Evolutionary conservation across 352 stramenopile species (phyloP).

Genomic region (Thalassiosira livingstoniorum): DNA sequence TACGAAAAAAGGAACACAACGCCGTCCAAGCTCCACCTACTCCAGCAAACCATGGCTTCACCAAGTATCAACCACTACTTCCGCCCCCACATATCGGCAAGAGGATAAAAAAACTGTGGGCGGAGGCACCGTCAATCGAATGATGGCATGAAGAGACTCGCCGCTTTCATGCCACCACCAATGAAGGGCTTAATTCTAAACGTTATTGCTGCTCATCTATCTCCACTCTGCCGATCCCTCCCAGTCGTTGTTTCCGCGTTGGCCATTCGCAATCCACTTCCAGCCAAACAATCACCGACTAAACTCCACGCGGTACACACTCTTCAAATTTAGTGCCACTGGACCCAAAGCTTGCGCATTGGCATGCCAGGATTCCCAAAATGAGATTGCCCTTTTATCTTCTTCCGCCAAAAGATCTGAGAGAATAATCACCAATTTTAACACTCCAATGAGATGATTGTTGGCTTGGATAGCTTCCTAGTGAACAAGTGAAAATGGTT

Average conservation of each 20-base stretch:
- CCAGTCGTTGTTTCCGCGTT: constrained; percentile 68
- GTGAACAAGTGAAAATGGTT: constrained; percentile 81
- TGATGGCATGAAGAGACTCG: too few relatives aligned
- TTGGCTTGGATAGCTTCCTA: constrained; percentile 51
- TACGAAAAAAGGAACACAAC: too few relatives aligned
- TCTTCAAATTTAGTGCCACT: constrained; percentile 73
- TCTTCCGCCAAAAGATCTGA: constrained; percentile 75
- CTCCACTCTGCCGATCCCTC: too few relatives aligned
- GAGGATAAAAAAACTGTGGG: too few relatives aligned
- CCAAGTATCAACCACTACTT: too few relatives aligned
- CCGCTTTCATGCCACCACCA: too few relatives aligned
- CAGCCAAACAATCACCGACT: constrained; percentile 81
- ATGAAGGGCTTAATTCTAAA: too few relatives aligned
- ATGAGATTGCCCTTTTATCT: constrained; percentile 83
- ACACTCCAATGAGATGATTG: constrained; percentile 79
- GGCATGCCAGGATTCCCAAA: constrained; percentile 84
- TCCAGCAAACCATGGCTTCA: too few relatives aligned
- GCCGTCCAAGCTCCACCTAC: too few relatives aligned
- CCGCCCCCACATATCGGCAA: too few relatives aligned
- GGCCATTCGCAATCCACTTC: too few relatives aligned
- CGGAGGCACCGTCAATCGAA: too few relatives aligned
- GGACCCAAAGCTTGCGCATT: constrained; percentile 76
- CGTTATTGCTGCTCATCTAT: constrained; percentile 79
- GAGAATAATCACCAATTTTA: constrained; percentile 76
- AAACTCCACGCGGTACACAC: constrained; percentile 83